A percentile compares a stretch with the other conserved stretches of the same genome.
Conservation (phyloP, 495 filamentous ascomycete species). For the Tuber magnatum region DNA sequence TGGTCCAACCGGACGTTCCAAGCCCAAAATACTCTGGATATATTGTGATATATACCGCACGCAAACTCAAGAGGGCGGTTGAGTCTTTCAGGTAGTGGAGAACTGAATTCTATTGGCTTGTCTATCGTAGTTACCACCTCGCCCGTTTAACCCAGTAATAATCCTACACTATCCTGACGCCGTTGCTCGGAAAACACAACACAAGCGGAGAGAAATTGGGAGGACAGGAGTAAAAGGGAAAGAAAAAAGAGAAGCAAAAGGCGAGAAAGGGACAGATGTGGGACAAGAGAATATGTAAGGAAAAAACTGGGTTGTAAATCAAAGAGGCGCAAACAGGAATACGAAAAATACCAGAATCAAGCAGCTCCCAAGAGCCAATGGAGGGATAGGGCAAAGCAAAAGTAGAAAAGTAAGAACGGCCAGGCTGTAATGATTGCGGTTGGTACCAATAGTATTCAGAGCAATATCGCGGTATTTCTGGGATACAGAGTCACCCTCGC, state of each 20-base stretch:
- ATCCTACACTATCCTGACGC: background rate
- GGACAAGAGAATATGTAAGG: background rate
- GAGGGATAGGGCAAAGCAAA: background rate
- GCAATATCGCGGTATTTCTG: too few species aligned
- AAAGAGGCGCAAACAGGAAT: background rate
- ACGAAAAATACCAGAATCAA: background rate
- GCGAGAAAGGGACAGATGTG: background rate
- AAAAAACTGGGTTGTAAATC: background rate
- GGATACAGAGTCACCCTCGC: background rate
- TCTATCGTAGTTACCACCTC: background rate
- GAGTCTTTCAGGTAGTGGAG: background rate
- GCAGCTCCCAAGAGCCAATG: background rate
- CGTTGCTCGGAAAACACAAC: too few species aligned
- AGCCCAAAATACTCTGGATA: too few species aligned
- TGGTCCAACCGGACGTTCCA: too few species aligned
- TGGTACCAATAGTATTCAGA: background rate
- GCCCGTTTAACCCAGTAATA: background rate
- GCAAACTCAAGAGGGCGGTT: too few species aligned
- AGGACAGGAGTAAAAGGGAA: too few species aligned
- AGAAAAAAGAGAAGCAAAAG: too few species aligned
- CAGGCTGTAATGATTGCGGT: background rate
- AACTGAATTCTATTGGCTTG: background rate
- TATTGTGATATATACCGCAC: too few species aligned
- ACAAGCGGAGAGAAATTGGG: too few species aligned
- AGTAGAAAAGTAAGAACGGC: background rate